Evolutionary conservation across 176 grass and related monocot species (phyloP).

Genomic region (Eleusine coracana): DNA sequence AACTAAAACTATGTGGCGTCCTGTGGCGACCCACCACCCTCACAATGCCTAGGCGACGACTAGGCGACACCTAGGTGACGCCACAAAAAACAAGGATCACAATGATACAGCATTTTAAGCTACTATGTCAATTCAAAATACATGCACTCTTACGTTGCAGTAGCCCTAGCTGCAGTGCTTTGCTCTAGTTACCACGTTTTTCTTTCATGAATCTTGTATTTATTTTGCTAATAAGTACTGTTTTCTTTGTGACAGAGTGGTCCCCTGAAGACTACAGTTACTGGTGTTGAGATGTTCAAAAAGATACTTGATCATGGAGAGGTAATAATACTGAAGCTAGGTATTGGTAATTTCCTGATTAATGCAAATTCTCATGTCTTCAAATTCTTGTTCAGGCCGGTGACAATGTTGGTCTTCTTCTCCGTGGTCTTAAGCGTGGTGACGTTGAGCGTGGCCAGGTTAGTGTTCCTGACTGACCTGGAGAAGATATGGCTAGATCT

Average conservation of each 20-base stretch:
- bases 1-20: too few species aligned
- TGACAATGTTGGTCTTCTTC: slow-evolving; percentile 93
- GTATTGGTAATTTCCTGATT: not conserved
- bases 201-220: not conserved
- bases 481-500: not conserved
- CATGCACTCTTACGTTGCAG: not conserved
- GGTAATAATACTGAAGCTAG: slow-evolving; percentile 46
- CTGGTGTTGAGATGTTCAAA: slow-evolving; percentile 99
- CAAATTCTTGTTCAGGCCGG: slow-evolving; percentile 58
- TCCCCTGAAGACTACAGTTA: slow-evolving; percentile 92
- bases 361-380: not conserved
- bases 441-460: slow-evolving; percentile 97
- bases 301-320: slow-evolving; percentile 97
- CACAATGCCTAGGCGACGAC: too few species aligned
- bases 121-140: not conserved
- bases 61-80: too few species aligned
- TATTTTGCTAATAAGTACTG: not conserved
- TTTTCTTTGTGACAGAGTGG: slow-evolving; percentile 58
- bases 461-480: not conserved
- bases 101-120: not conserved
- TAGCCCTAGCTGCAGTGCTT: not conserved
- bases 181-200: not conserved
- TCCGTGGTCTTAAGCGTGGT: slow-evolving; percentile 93
- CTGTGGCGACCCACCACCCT: too few species aligned
- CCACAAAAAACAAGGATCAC: too few species aligned